Conservation (phyloP, 179 eudicot species). For the Sideroxylon spinosum region DNA sequence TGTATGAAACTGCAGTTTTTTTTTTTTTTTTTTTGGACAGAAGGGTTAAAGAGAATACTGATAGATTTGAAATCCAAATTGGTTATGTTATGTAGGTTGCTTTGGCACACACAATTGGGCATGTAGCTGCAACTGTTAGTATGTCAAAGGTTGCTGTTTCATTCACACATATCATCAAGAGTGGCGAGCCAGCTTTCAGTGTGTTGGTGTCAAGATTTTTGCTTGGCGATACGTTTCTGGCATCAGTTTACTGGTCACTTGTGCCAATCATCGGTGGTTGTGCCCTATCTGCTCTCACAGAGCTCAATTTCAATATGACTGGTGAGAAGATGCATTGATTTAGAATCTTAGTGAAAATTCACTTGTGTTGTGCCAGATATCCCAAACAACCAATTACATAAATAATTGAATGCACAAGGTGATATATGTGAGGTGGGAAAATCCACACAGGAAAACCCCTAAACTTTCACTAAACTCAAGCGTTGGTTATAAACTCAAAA, state of each 20-base stretch:
- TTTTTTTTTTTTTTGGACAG: not conserved
- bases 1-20: not conserved
- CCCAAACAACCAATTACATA: too few relatives aligned
- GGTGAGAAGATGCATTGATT: constrained; percentile 7
- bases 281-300: constrained; percentile 8
- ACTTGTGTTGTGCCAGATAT: too few relatives aligned
- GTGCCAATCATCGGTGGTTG: constrained; percentile 18
- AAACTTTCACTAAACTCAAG: too few relatives aligned
- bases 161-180: constrained; percentile 19
- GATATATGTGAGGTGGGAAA: too few relatives aligned
- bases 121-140: constrained; percentile 19
- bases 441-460: too few relatives aligned
- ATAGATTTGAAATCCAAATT: not conserved
- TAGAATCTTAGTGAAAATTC: too few relatives aligned
- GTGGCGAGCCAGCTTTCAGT: constrained; percentile 17
- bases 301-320: constrained; percentile 17
- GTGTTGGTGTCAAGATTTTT: constrained; percentile 18
- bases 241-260: constrained; percentile 14
- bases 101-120: constrained; percentile 17
- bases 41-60: not conserved
- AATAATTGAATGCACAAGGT: too few relatives aligned
- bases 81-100: constrained; percentile 7
- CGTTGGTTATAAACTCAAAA: too few relatives aligned
- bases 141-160: constrained; percentile 19
- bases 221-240: constrained; percentile 10